Evolutionary conservation across 139 green algal species (phyloP).

Genomic region (Ulvella scutata): DNA sequence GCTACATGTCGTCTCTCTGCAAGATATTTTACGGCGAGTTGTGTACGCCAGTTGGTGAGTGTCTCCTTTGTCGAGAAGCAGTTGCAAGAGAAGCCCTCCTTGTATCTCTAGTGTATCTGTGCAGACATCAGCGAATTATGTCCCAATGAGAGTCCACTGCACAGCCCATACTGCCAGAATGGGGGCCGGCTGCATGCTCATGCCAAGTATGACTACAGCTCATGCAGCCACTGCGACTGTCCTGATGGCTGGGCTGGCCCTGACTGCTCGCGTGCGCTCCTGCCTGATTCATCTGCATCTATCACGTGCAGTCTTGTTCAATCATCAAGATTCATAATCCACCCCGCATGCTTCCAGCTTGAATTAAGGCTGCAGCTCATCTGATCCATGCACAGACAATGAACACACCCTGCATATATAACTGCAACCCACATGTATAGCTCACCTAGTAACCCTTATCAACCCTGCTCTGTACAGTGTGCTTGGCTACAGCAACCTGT

Average conservation of each 20-base stretch:
- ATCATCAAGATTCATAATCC: neutral
- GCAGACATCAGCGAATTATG: neutral
- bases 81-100: neutral
- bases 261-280: conserved; percentile 29
- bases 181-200: conserved; percentile 30
- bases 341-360: neutral
- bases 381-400: neutral
- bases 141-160: neutral
- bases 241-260: conserved; percentile 26
- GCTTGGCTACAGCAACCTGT: neutral
- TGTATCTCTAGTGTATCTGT: too few relatives aligned
- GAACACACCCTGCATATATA: neutral
- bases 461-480: conserved; percentile 8
- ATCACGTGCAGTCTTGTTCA: neutral
- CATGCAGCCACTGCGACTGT: conserved; percentile 37
- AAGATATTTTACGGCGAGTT: neutral
- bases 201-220: conserved; percentile 17
- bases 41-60: neutral
- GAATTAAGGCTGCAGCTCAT: neutral
- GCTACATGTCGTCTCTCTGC: too few relatives aligned
- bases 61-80: neutral
- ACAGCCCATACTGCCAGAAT: conserved; percentile 21
- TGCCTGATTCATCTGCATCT: neutral
- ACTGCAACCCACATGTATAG: neutral
- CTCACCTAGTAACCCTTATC: neutral